These are phyloP conservation scores for Achaetomium macrosporum DNA, from an alignment of 2,329 filamentous ascomycete genomes.

Conservation along the genomic window DNA sequence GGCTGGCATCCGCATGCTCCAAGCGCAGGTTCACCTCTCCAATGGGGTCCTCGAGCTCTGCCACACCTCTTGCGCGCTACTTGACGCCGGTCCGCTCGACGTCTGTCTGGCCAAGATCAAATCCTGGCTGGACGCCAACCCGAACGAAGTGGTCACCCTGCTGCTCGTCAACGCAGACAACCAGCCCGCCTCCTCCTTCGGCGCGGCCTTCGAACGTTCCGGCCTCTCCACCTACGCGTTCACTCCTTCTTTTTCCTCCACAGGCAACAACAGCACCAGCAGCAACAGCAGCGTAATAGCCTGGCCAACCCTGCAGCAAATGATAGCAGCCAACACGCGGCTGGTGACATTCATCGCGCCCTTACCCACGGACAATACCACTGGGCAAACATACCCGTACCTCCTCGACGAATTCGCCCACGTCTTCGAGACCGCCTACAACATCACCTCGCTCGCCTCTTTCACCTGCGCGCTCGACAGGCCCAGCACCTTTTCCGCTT, in stretches of 20 bases:
- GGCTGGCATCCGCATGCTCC: constrained; percentile 64
- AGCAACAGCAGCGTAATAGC: constrained; percentile 25
- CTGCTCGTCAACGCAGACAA: constrained; percentile 66
- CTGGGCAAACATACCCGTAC: constrained; percentile 40
- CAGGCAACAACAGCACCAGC: constrained; percentile 27
- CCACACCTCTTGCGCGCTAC: constrained; percentile 59
- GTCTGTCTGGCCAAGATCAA: constrained; percentile 60
- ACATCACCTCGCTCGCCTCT: constrained; percentile 53
- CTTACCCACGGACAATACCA: constrained; percentile 27
- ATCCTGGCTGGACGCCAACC: constrained; percentile 62
- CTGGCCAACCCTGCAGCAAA: constrained; percentile 67
- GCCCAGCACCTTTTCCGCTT: constrained; percentile 42
- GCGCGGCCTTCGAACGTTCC: constrained; percentile 47
- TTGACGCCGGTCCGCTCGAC: constrained; percentile 62
- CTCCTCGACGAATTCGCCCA: constrained; percentile 58
- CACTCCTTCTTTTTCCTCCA: constrained; percentile 45
- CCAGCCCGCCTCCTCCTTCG: constrained; percentile 49
- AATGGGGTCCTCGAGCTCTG: constrained; percentile 60
- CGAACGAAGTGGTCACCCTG: constrained; percentile 70
- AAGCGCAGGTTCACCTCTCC: constrained; percentile 63
- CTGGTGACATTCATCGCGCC: constrained; percentile 65
- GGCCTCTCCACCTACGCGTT: constrained; percentile 59
- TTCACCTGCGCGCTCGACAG: constrained; percentile 71
- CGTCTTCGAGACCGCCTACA: constrained; percentile 68
- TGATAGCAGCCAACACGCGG: constrained; percentile 60